Percentiles rank a stretch among this genome's conserved stretches.
phyloP scores from a whole-genome alignment of 768 basidiomycete species.

The Hygrocybe punicea region DNA sequence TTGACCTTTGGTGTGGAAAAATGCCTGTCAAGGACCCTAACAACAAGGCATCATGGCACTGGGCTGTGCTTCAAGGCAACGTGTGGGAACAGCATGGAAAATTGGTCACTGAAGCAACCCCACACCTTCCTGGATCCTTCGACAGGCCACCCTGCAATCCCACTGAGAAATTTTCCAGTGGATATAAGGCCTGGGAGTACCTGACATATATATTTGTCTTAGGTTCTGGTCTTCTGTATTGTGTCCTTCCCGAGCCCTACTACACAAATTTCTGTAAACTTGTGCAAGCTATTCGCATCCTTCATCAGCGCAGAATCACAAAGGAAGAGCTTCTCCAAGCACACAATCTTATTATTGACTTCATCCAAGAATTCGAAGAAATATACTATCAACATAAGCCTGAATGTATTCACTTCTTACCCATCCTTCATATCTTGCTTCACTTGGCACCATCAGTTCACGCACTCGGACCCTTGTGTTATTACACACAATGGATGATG shows the following conservation, averaged over 20 bases:
- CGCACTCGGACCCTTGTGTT: conserved; percentile 10
- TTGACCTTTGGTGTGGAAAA: conserved; percentile 15
- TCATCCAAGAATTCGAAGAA: conserved; percentile 14
- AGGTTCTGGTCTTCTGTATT: conserved; percentile 12
- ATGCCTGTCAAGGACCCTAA: too few species aligned
- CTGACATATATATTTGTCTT: too few species aligned
- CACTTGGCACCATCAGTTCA: conserved; percentile 15
- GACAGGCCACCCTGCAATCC: conserved; percentile 33
- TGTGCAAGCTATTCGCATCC: conserved; percentile 6
- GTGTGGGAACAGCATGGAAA: conserved; percentile 29
- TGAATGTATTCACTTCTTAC: conserved; percentile 20
- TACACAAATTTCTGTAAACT: conserved; percentile 16
- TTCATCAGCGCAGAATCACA: conserved; percentile 7
- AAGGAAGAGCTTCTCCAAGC: not conserved
- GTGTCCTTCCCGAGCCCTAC: conserved; percentile 5
- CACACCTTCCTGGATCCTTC: conserved; percentile 32
- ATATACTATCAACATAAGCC: too few species aligned
- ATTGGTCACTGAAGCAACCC: conserved; percentile 17
- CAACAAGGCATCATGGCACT: conserved; percentile 17
- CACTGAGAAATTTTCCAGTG: conserved; percentile 30
- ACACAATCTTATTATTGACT: conserved; percentile 10
- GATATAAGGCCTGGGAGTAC: conserved; percentile 21
- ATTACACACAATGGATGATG: too few species aligned
- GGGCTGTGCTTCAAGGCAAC: conserved; percentile 15
- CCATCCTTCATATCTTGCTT: conserved; percentile 13